Evolutionary conservation across 371 early-diverging fungal genomes (phyloP).

Genomic region (Amoeboaphelidium occidentale): DNA sequence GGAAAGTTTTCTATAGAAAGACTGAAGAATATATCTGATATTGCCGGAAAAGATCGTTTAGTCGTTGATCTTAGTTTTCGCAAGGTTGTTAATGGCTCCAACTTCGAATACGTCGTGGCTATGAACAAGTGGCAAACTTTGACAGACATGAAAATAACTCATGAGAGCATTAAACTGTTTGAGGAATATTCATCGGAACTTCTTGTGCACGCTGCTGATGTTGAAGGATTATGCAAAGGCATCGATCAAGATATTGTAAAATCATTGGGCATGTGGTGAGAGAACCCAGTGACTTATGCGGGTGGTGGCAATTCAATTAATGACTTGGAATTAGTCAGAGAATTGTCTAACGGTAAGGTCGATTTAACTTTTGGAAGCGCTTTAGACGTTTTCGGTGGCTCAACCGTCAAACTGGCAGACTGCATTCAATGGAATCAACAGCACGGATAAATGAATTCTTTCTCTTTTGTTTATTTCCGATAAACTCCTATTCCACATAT

Average conservation of each 20-base stretch:
- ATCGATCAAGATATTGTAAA: slow-evolving; percentile 64
- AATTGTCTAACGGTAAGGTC: slow-evolving; percentile 52
- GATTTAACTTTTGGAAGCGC: slow-evolving; percentile 88
- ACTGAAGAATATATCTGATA: slow-evolving; percentile 25
- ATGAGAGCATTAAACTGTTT: slow-evolving; percentile 22
- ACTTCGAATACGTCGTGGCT: slow-evolving; percentile 73
- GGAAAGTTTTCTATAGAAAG: slow-evolving; percentile 39
- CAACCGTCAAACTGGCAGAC: slow-evolving; percentile 46
- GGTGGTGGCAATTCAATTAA: slow-evolving; percentile 60
- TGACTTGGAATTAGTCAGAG: slow-evolving; percentile 53
- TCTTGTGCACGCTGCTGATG: slow-evolving; percentile 88
- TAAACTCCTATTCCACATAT: no score
- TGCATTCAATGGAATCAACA: slow-evolving; percentile 46
- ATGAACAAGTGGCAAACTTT: slow-evolving; percentile 91
- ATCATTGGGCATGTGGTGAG: background rate
- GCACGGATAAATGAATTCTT: no score
- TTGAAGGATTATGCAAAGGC: slow-evolving; percentile 82
- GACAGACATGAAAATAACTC: slow-evolving; percentile 58
- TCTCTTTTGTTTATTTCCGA: no score
- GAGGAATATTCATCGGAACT: no score
- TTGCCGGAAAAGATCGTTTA: slow-evolving; percentile 37
- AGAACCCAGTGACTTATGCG: slow-evolving; percentile 42
- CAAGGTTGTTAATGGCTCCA: no score
- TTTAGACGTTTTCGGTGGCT: slow-evolving; percentile 90
- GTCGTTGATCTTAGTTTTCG: slow-evolving; percentile 82